These are phyloP conservation scores for Podaxis sp. DNA, from an alignment of 768 basidiomycete genomes.

Conservation along the genomic window DNA sequence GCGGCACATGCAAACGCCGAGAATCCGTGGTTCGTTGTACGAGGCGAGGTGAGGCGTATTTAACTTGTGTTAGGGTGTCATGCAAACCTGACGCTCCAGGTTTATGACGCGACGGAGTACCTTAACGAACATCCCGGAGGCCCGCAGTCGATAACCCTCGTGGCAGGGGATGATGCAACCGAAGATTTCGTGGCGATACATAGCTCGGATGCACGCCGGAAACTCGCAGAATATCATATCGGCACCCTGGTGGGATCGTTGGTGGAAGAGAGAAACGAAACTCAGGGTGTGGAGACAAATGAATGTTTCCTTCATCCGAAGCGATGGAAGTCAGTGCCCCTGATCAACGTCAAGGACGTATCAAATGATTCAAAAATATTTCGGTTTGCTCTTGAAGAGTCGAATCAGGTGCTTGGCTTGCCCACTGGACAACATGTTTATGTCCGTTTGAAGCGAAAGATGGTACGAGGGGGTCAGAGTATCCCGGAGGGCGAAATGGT, in stretches of 20 bases:
- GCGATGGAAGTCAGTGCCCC: constrained; percentile 45
- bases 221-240: constrained; percentile 52
- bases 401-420: constrained; percentile 46
- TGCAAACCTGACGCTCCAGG: constrained; percentile 18
- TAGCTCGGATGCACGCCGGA: constrained; percentile 44
- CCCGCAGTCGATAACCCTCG: constrained; percentile 48
- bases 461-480: constrained; percentile 5
- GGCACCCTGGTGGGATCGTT: constrained; percentile 38
- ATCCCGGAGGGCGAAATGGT: constrained; percentile 37
- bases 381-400: constrained; percentile 43
- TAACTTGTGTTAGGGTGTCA: neutral
- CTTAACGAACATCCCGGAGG: constrained; percentile 61
- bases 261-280: neutral
- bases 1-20: constrained; percentile 31
- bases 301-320: constrained; percentile 37
- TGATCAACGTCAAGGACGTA: constrained; percentile 34
- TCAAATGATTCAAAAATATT: constrained; percentile 51
- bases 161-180: constrained; percentile 58
- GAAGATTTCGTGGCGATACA: constrained; percentile 68
- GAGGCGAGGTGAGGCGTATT: constrained; percentile 36
- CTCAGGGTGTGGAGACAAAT: constrained; percentile 9
- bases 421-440: constrained; percentile 62
- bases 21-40: constrained; percentile 50
- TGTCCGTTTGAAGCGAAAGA: constrained; percentile 42
- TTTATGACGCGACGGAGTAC: constrained; percentile 52